Conservation (phyloP, 306 rosid species). For the Cicer arietinum region DNA sequence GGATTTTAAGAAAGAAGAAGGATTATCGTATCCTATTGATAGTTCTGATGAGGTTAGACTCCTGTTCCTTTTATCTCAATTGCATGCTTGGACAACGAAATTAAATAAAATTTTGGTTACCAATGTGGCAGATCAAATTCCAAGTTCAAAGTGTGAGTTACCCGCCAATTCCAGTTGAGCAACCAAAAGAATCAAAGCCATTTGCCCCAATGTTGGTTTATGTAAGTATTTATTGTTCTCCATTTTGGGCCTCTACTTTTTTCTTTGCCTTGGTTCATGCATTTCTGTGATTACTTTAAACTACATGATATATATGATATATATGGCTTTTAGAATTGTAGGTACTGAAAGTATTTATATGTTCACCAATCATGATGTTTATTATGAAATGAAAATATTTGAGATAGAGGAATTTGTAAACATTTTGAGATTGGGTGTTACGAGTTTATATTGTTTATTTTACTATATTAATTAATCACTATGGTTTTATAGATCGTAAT, state of each 20-base stretch:
- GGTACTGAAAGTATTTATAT: background rate
- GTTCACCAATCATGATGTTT: conserved; percentile 10
- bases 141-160: conserved; percentile 64
- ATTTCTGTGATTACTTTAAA: conserved; percentile 2
- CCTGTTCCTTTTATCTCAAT: conserved; percentile 31
- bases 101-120: conserved; percentile 38
- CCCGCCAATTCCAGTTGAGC: conserved; percentile 74
- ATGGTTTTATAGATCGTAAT: background rate
- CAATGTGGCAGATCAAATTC: conserved; percentile 60
- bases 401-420: background rate
- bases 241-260: conserved; percentile 33
- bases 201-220: conserved; percentile 78
- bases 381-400: background rate
- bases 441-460: background rate
- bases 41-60: conserved; percentile 61
- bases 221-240: conserved; percentile 53
- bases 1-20: conserved; percentile 48
- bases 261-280: background rate
- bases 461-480: background rate
- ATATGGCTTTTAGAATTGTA: background rate
- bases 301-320: background rate
- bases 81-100: conserved; percentile 30
- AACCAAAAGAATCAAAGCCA: conserved; percentile 70
- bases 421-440: conserved; percentile 13
- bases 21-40: conserved; percentile 49